A percentile compares a stretch with the other conserved stretches of the same genome.
phyloP scores from a whole-genome alignment of 2,329 filamentous ascomycete species.

The Diaporthe capsici region DNA sequence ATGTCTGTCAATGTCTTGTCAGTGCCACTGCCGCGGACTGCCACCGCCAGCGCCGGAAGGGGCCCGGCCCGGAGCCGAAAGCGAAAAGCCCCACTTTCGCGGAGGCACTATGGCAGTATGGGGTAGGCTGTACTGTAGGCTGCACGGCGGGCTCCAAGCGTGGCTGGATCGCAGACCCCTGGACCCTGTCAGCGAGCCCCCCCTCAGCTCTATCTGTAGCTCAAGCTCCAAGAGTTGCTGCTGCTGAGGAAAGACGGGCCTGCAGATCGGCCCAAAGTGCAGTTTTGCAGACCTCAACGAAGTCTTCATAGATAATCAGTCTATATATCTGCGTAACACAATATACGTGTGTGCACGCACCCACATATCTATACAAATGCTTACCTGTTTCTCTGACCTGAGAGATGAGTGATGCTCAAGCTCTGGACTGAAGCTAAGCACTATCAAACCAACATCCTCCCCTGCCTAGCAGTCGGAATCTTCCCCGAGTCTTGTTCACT shows the following conservation, averaged over 20 bases:
- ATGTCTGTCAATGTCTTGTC: background rate
- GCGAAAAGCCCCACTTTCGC: conserved; percentile 2
- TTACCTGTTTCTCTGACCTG: background rate
- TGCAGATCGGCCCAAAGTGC: conserved; percentile 31
- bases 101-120: background rate
- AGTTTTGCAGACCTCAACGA: background rate
- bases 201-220: background rate
- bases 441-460: background rate
- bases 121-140: background rate
- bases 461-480: background rate
- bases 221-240: background rate
- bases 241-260: conserved; percentile 15
- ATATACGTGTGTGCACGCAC: background rate
- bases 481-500: background rate
- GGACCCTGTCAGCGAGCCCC: background rate
- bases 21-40: conserved; percentile 15
- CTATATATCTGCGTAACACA: background rate
- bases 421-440: background rate
- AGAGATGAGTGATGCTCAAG: background rate
- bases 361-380: background rate
- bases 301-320: background rate
- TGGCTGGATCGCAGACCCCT: background rate
- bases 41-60: conserved; percentile 20
- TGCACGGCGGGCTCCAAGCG: background rate
- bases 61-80: conserved; percentile 22